phyloP scores from a whole-genome alignment of 805 yeast genomes.

The Yarrowia sp. region DNA sequence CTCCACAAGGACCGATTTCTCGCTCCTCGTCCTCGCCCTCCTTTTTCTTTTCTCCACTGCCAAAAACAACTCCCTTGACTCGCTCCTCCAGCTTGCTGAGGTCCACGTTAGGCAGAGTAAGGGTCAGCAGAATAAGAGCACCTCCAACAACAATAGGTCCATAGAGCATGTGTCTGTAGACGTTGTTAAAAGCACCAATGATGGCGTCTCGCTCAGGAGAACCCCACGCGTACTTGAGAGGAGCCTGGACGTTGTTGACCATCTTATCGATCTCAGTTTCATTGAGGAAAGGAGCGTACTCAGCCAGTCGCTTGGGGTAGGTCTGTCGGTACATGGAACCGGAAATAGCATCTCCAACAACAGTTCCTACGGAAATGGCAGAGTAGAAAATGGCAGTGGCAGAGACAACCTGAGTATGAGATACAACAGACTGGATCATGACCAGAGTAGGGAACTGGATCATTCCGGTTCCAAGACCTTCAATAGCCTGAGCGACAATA shows the following conservation, averaged over 20 bases:
- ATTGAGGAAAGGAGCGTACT: neutral
- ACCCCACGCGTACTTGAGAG: neutral
- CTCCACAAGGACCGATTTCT: too few relatives aligned
- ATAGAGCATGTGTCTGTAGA: neutral
- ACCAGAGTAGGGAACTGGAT: neutral
- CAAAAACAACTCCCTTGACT: neutral
- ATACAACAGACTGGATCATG: neutral
- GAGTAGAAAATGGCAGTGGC: neutral
- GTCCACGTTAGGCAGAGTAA: neutral
- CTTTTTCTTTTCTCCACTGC: neutral
- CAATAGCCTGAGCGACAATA: neutral
- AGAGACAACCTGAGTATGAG: neutral
- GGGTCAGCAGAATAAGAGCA: neutral
- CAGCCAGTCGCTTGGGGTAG: neutral
- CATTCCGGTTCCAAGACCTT: neutral
- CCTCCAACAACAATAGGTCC: neutral
- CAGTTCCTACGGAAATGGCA: neutral
- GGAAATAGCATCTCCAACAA: neutral
- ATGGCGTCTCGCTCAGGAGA: neutral
- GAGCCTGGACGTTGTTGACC: neutral
- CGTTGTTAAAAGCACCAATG: neutral
- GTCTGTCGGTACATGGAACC: neutral
- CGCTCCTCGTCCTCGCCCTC: too few relatives aligned
- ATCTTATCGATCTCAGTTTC: neutral
- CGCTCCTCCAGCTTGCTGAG: neutral